A percentile compares a stretch with the other conserved stretches of the same genome.
These are phyloP conservation scores for Ilex aquifolium DNA, from an alignment of 257 asterid species.

Conservation along the genomic window DNA sequence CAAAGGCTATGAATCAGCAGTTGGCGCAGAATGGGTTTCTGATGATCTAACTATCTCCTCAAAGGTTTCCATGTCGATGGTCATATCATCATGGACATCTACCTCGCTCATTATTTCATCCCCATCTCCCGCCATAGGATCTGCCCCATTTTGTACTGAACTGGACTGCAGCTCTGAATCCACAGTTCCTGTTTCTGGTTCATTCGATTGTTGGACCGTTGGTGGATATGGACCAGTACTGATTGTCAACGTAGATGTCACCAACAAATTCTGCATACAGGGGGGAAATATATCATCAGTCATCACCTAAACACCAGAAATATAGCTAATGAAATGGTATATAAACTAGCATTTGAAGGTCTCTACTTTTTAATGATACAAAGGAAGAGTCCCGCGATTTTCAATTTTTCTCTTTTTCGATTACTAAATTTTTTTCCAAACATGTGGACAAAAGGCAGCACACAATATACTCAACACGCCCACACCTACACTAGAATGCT, in stretches of 20 bases:
- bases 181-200: constrained; percentile 31
- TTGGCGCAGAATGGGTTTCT: constrained; percentile 46
- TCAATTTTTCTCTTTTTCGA: too few relatives aligned
- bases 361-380: too few relatives aligned
- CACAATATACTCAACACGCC: too few relatives aligned
- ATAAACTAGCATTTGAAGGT: too few relatives aligned
- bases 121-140: constrained; percentile 36
- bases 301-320: neutral
- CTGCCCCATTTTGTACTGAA: constrained; percentile 47
- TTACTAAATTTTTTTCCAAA: too few relatives aligned
- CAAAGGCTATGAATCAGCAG: constrained; percentile 25
- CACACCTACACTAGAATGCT: too few relatives aligned
- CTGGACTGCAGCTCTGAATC: constrained; percentile 18
- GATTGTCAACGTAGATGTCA: constrained; percentile 57
- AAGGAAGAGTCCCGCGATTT: too few relatives aligned
- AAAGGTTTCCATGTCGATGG: constrained; percentile 60
- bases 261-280: constrained; percentile 60
- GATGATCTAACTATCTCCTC: constrained; percentile 55
- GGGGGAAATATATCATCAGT: constrained; percentile 8
- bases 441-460: too few relatives aligned
- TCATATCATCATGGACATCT: constrained; percentile 47
- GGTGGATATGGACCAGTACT: constrained; percentile 39
- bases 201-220: constrained; percentile 31
- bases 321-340: too few relatives aligned
- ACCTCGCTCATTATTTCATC: constrained; percentile 88